Conservation (phyloP, 2,329 filamentous ascomycete species). For the Aspergillus pseudoviridinutans region DNA sequence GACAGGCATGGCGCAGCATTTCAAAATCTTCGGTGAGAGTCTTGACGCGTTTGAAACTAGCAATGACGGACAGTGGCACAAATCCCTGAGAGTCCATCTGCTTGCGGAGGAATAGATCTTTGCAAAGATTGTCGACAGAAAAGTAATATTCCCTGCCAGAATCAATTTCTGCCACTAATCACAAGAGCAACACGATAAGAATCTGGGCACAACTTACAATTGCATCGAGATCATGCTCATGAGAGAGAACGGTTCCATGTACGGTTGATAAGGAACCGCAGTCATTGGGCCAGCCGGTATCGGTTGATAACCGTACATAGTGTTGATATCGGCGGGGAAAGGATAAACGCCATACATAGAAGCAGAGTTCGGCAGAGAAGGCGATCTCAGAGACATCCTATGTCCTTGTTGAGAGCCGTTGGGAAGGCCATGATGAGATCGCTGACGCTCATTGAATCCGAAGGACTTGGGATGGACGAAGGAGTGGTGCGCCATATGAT, state of each 20-base stretch:
- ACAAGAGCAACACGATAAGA: background rate
- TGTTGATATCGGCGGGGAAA: slow-evolving; percentile 43
- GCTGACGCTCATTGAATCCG: slow-evolving; percentile 40
- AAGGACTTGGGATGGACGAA: slow-evolving; percentile 40
- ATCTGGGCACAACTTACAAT: slow-evolving; percentile 42
- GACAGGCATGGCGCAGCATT: slow-evolving; percentile 69
- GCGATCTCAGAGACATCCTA: slow-evolving; percentile 54
- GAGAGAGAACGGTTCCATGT: slow-evolving; percentile 55
- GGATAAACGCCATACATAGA: slow-evolving; percentile 48
- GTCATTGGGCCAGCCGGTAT: slow-evolving; percentile 53
- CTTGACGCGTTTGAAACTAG: slow-evolving; percentile 81
- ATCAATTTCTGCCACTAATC: slow-evolving; percentile 25
- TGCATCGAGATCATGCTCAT: slow-evolving; percentile 59
- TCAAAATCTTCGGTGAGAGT: slow-evolving; percentile 67
- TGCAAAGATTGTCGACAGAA: slow-evolving; percentile 90
- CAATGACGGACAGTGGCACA: slow-evolving; percentile 73
- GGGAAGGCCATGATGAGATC: slow-evolving; percentile 35
- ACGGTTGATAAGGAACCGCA: slow-evolving; percentile 55
- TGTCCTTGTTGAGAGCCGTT: slow-evolving; percentile 43
- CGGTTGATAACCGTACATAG: slow-evolving; percentile 55
- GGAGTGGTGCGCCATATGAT: slow-evolving; percentile 37
- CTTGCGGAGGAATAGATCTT: slow-evolving; percentile 81
- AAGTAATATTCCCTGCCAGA: slow-evolving; percentile 84
- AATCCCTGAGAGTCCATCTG: slow-evolving; percentile 97
- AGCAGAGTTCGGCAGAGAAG: slow-evolving; percentile 56